A percentile compares a stretch with the other conserved stretches of the same genome.
phyloP scores from a whole-genome alignment of 106 monocot genomes.

The Allium sativum region DNA sequence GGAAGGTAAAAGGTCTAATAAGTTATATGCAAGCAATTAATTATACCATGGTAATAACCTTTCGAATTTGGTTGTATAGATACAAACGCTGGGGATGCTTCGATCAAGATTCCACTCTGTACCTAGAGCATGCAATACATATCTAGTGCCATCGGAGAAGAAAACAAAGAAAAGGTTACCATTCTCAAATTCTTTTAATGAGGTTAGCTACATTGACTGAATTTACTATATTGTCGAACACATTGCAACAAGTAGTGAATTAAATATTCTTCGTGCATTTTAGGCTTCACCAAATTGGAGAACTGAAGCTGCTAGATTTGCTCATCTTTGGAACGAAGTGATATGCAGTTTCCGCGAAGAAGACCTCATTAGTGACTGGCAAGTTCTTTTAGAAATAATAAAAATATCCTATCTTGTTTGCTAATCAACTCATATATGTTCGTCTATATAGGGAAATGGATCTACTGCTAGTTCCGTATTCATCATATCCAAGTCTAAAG shows the following conservation, averaged over 20 bases:
- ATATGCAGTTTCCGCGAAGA: no score
- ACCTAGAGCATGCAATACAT: no score
- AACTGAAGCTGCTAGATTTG: conserved; percentile 94
- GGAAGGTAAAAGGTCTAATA: conserved; percentile 45
- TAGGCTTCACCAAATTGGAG: conserved; percentile 83
- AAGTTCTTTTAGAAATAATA: no score
- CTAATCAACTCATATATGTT: no score
- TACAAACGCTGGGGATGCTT: no score
- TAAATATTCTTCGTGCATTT: background rate
- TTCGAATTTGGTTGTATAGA: conserved; percentile 4
- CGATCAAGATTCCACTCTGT: no score
- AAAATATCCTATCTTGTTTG: conserved; percentile 4
- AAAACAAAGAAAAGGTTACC: no score
- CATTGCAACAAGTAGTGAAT: no score
- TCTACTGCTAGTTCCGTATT: conserved; percentile 83
- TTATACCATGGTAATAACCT: background rate
- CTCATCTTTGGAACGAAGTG: conserved; percentile 99
- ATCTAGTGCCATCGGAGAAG: no score
- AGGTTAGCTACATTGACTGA: conserved; percentile 38
- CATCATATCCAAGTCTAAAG: conserved; percentile 78
- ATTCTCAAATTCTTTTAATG: conserved; percentile 65
- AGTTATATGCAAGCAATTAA: no score
- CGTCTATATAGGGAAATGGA: no score
- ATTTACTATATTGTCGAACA: background rate
- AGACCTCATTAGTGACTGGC: no score